These are phyloP conservation scores for Podaxis pistillaris DNA, from an alignment of 768 basidiomycete species.

Conservation along the genomic window DNA sequence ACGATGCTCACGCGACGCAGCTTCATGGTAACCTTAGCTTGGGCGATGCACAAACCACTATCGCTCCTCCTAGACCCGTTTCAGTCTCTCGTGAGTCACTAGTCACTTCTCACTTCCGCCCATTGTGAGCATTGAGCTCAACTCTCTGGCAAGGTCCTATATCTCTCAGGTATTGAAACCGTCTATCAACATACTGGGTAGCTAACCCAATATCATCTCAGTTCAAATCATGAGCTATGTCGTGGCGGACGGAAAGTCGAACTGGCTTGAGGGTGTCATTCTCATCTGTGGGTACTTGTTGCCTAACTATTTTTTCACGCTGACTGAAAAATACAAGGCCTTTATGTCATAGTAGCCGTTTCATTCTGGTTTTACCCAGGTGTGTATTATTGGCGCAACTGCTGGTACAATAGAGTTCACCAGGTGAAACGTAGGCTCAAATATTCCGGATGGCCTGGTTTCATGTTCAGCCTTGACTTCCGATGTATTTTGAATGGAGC, in stretches of 20 bases:
- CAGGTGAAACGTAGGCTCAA: constrained; percentile 19
- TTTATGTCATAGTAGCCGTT: constrained; percentile 73
- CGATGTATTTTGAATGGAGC: background rate
- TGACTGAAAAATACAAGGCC: constrained; percentile 34
- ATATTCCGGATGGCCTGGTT: constrained; percentile 16
- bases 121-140: background rate
- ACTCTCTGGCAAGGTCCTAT: constrained; percentile 32
- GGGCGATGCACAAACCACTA: constrained; percentile 77
- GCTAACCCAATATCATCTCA: constrained; percentile 21
- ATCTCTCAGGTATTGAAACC: constrained; percentile 41
- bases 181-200: background rate
- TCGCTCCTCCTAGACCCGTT: constrained; percentile 87
- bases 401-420: background rate
- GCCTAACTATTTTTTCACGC: background rate
- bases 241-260: constrained; percentile 83
- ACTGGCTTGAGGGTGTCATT: constrained; percentile 88
- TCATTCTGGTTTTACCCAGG: constrained; percentile 71
- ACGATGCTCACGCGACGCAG: constrained; percentile 28
- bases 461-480: background rate
- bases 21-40: constrained; percentile 75
- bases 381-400: constrained; percentile 16
- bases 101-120: constrained; percentile 18
- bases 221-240: constrained; percentile 85
- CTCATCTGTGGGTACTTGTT: constrained; percentile 53
- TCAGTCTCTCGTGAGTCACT: constrained; percentile 53